These are phyloP conservation scores for Rhizophora apiculata DNA, from an alignment of 345 rosid genomes.

Conservation along the genomic window DNA sequence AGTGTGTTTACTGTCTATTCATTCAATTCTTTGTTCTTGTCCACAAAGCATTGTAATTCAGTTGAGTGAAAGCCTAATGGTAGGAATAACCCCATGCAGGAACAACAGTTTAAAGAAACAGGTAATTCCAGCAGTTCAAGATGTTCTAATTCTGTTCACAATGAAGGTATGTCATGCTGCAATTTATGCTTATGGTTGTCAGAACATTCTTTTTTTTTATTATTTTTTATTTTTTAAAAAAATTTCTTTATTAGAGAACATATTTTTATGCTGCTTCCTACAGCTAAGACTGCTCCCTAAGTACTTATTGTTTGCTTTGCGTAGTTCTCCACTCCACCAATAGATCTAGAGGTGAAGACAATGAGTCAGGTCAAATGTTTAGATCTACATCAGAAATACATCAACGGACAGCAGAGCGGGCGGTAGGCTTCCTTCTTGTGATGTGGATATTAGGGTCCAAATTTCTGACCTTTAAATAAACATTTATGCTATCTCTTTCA, in stretches of 20 bases:
- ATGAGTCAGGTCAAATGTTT: constrained; percentile 58
- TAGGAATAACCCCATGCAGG: constrained; percentile 44
- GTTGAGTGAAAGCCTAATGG: constrained; percentile 2
- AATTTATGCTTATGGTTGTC: neutral
- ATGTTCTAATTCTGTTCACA: constrained; percentile 33
- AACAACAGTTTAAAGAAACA: constrained; percentile 42
- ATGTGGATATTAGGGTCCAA: neutral
- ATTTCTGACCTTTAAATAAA: constrained; percentile 13
- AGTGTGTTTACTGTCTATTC: constrained; percentile 5
- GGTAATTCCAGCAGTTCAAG: constrained; percentile 39
- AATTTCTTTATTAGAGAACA: neutral
- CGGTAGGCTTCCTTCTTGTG: constrained; percentile 44
- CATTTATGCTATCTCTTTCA: constrained; percentile 37
- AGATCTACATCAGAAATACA: constrained; percentile 74
- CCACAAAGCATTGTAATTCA: constrained; percentile 1
- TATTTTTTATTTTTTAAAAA: too few relatives aligned
- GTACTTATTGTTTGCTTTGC: constrained; percentile 25
- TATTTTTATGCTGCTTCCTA: neutral
- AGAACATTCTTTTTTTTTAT: neutral
- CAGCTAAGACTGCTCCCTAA: constrained; percentile 1
- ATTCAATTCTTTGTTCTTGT: constrained; percentile 3
- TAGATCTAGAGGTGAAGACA: constrained; percentile 37
- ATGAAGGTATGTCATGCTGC: constrained; percentile 40
- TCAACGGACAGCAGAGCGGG: constrained; percentile 78
- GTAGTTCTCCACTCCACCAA: constrained; percentile 32